phyloP scores from a whole-genome alignment of 1,284 basidiomycete genomes.

The Rhodotorula sp. region DNA sequence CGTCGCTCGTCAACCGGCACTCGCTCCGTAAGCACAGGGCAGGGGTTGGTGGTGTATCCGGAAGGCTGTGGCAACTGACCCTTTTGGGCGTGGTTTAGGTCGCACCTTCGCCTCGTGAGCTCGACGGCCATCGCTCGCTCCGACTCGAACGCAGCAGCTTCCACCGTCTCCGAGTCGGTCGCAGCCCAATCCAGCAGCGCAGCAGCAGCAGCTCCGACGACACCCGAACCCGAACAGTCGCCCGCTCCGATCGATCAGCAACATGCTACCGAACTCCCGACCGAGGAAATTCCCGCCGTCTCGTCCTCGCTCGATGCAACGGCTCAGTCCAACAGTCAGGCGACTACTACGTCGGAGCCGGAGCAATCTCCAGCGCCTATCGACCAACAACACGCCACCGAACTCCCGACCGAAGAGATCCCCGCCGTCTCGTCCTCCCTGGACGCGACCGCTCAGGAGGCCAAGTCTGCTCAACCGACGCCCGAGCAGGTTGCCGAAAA shows the following conservation, averaged over 20 bases:
- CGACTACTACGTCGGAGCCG: neutral
- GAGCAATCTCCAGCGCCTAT: slow-evolving; percentile 1
- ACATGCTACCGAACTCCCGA: slow-evolving; percentile 6
- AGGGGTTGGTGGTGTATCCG: too few relatives aligned
- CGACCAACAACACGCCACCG: slow-evolving; percentile 5
- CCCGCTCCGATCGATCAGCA: slow-evolving; percentile 10
- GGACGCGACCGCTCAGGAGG: slow-evolving; percentile 8
- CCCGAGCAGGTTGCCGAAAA: neutral
- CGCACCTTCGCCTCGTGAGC: neutral
- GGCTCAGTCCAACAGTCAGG: neutral
- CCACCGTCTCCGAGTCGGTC: too few relatives aligned
- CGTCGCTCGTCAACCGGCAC: neutral
- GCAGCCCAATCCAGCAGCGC: too few relatives aligned
- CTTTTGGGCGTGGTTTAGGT: neutral
- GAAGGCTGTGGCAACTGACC: too few relatives aligned
- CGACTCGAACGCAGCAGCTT: neutral
- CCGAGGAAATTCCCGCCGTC: slow-evolving; percentile 17
- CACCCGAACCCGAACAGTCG: neutral
- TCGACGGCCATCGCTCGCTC: neutral
- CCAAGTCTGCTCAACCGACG: neutral
- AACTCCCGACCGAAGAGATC: slow-evolving; percentile 16
- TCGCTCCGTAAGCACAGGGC: neutral
- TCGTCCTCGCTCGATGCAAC: slow-evolving; percentile 14
- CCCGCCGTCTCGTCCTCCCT: slow-evolving; percentile 15
- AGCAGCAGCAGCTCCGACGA: neutral